Evolutionary conservation across 345 rosid species (phyloP), one percentile per base, ranked within the genome.

Genomic region (Bruguiera gymnorhiza): DNA sequence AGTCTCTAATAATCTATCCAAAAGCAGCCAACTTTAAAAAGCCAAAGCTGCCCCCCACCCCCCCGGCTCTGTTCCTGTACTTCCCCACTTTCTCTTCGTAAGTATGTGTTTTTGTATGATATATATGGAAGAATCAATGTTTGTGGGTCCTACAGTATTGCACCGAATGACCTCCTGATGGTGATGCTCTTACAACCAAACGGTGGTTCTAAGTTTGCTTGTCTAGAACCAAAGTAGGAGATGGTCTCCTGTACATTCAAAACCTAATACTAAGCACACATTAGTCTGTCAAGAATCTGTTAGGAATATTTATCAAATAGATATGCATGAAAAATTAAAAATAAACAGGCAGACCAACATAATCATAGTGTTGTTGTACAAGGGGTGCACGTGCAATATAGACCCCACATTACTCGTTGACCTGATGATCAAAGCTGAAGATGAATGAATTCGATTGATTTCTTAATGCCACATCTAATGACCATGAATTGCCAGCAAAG

Each of bases 1-100:
- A 66, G 65, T 61, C 77, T 79, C 80, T 27, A 66, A 73, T 70
- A 73, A 80, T 77, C 78, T 72, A 69, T 68, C 76, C 71, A 76
- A 86, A 79, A 86, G 93, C 79, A 75, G 36, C 70, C 56, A 68
- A 76, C 94, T 86, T 85, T 73, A 75, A 56, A 88, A 85, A 79
- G 84, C 80, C 73, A 87, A 89, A 85, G 85, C 88, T 79, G 80
- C 70, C 60, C 61, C 37, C 9, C 37, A 2, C 37, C 9, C 37
- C 37, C 37, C 1, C 61, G 2, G 29, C 60, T 27, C 13, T 27
- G 16, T 16, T 27, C 13, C 60, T 21, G 1, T 24, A 13, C 60
- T 56, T 24, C 60, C 57, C 63, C 61, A 34, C 55, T 62, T 57
- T 23, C 58, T 34, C 53, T 27, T 8, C 4, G 21, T 8, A 16